These are phyloP conservation scores for Brasilioporus rufonigricans DNA, from an alignment of 768 basidiomycete species.

Conservation along the genomic window DNA sequence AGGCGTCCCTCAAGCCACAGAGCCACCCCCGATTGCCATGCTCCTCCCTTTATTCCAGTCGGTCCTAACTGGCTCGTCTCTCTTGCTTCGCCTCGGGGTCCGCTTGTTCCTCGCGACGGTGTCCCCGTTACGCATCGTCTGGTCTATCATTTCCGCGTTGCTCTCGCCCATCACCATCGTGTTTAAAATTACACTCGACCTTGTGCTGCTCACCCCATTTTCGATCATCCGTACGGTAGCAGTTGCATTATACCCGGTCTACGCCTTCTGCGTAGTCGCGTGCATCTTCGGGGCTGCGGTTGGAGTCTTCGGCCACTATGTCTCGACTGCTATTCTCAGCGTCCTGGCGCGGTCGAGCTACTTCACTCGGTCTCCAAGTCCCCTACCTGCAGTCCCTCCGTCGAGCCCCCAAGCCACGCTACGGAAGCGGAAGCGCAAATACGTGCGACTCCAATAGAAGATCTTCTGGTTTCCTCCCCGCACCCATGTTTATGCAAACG, in stretches of 20 bases:
- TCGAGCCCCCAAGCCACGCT: slow-evolving; percentile 12
- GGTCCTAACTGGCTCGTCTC: slow-evolving; percentile 5
- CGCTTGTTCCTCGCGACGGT: slow-evolving; percentile 11
- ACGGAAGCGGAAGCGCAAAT: slow-evolving; percentile 24
- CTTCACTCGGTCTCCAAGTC: slow-evolving; percentile 5
- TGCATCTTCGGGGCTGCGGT: slow-evolving; percentile 49
- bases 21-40: slow-evolving; percentile 24
- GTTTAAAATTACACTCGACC: slow-evolving; percentile 37
- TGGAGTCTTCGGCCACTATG: slow-evolving; percentile 38
- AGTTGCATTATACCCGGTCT: slow-evolving; percentile 50
- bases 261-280: slow-evolving; percentile 55
- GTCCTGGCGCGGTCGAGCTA: slow-evolving; percentile 12
- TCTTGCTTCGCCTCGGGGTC: slow-evolving; percentile 14
- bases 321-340: slow-evolving; percentile 11
- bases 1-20: background rate
- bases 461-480: background rate
- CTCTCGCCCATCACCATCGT: slow-evolving; percentile 49
- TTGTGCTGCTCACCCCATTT: slow-evolving; percentile 48
- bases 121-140: slow-evolving; percentile 24
- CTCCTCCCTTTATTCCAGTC: slow-evolving; percentile 21
- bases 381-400: background rate
- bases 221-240: slow-evolving; percentile 36
- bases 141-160: slow-evolving; percentile 35
- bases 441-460: slow-evolving; percentile 22
- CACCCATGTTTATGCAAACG: too few relatives aligned